Evolutionary conservation across 805 yeast species (phyloP), one percentile per base, ranked within the genome.

Genomic region (Danielia oregonensis): DNA sequence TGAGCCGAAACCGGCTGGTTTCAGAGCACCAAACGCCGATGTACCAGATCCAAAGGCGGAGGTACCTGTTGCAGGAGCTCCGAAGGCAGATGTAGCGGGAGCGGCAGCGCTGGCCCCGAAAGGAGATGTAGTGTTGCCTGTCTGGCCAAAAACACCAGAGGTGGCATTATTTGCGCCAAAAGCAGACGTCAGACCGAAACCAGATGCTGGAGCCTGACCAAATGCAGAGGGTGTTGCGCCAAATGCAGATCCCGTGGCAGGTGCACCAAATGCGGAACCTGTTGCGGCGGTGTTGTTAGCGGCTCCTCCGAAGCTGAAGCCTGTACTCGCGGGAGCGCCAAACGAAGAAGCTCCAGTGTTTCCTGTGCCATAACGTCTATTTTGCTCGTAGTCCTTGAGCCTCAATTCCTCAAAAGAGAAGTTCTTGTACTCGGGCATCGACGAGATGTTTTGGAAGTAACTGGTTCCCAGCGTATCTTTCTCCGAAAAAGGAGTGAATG

Each of bases 381-480:
- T 77, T 44, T 79, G 84, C 48, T 78, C 77, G 56, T 93, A 93
- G 62, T 93, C 99, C 57, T 83, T 91, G 48, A 74, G 66, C 54
- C 99, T 76, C 59, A 93, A 74, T 56, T 93, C 98, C 58, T 88
- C 97, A 52, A 80, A 75, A 0, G 96, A 85, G 49, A 60, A 85
- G 48, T 79, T 79, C 48, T 73, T 74, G 55, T 91, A 93, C 58
- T 87, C 95, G 4, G 95, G 95, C 97, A 93, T 89, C 29, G 86
- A 75, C 8, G 85, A 68, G 42, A 93, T 82, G 48, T 78, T 78
- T 59, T 91, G 86, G 61, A 69, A 89, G 32, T 70, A 61, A 34
- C 48, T 59, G 36, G 78, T 79, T 21, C 78, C 74, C 2, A 55
- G 42, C 9, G 79, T 66, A 52, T 89, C 97, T 50, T 82, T 84